These are phyloP conservation scores for Dryas integrifolia DNA, from an alignment of 331 rosid species.

Conservation along the genomic window DNA sequence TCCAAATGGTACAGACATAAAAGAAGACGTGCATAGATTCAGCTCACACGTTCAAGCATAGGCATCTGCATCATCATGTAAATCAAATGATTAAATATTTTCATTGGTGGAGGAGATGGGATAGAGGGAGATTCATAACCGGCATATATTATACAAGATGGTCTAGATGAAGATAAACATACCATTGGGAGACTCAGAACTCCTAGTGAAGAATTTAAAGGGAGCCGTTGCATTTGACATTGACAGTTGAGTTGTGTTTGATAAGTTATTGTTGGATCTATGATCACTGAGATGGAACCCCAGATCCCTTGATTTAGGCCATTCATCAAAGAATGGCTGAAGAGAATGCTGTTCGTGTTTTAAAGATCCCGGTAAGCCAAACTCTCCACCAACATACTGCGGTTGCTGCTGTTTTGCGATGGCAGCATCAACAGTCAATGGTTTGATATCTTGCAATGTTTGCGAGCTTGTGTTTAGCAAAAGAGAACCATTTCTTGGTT, in stretches of 20 bases:
- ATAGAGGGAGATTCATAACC: conserved; percentile 49
- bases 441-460: conserved; percentile 39
- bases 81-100: conserved; percentile 10
- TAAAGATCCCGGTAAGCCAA: conserved; percentile 41
- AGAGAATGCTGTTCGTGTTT: conserved; percentile 53
- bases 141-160: not conserved
- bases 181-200: conserved; percentile 61
- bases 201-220: conserved; percentile 51
- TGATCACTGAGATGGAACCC: conserved; percentile 56
- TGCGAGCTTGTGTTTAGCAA: conserved; percentile 44
- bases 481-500: conserved; percentile 43
- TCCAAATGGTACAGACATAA: not conserved
- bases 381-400: conserved; percentile 45
- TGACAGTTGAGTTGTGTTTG: conserved; percentile 62
- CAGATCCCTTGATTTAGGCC: conserved; percentile 56
- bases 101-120: not conserved
- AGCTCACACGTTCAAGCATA: conserved; percentile 24
- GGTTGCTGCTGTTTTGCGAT: conserved; percentile 40
- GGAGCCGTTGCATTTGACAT: conserved; percentile 63
- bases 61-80: conserved; percentile 20
- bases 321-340: conserved; percentile 55
- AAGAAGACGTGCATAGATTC: not conserved
- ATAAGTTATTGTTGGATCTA: conserved; percentile 52
- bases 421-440: conserved; percentile 32
- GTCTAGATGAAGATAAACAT: conserved; percentile 2